Conservation (phyloP, 495 filamentous ascomycete species). For the Corynascus novoguineensis region DNA sequence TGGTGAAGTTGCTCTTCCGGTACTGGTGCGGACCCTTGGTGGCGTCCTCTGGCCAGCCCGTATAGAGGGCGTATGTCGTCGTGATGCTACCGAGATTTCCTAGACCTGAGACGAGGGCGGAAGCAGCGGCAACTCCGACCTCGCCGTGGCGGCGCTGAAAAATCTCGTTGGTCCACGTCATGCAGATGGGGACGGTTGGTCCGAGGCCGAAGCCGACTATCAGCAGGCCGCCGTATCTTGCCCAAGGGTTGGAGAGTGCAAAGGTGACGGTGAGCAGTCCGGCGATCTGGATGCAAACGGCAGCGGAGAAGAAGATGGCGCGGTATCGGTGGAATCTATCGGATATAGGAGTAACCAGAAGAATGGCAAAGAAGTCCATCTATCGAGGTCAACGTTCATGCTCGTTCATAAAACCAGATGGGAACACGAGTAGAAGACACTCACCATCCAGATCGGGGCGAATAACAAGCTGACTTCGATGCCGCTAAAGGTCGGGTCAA, state of each 20-base stretch:
- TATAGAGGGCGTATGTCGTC: slow-evolving; percentile 85
- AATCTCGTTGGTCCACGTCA: slow-evolving; percentile 89
- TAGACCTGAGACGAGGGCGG: slow-evolving; percentile 76
- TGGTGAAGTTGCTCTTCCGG: slow-evolving; percentile 75
- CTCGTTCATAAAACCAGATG: neutral
- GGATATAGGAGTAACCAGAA: slow-evolving; percentile 77
- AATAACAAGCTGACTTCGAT: slow-evolving; percentile 76
- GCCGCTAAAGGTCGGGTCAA: slow-evolving; percentile 63
- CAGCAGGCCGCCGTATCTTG: slow-evolving; percentile 80
- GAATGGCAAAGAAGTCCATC: slow-evolving; percentile 86
- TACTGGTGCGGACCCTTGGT: slow-evolving; percentile 63
- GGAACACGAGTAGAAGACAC: slow-evolving; percentile 31
- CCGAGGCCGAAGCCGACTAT: slow-evolving; percentile 89
- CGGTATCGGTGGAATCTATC: slow-evolving; percentile 82
- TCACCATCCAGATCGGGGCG: slow-evolving; percentile 86
- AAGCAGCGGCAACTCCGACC: slow-evolving; percentile 85
- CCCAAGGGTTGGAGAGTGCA: slow-evolving; percentile 66
- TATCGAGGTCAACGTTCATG: slow-evolving; percentile 14
- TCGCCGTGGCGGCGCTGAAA: slow-evolving; percentile 87
- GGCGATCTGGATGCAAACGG: slow-evolving; percentile 71
- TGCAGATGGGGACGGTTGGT: slow-evolving; percentile 85
- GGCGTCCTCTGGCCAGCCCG: slow-evolving; percentile 73
- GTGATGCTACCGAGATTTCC: slow-evolving; percentile 80
- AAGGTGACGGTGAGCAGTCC: slow-evolving; percentile 78
- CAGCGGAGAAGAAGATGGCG: slow-evolving; percentile 74